A percentile compares a stretch with the other conserved stretches of the same genome.
phyloP scores from a whole-genome alignment of 192 early-diverging fungal species.

The Coemansia sp. region DNA sequence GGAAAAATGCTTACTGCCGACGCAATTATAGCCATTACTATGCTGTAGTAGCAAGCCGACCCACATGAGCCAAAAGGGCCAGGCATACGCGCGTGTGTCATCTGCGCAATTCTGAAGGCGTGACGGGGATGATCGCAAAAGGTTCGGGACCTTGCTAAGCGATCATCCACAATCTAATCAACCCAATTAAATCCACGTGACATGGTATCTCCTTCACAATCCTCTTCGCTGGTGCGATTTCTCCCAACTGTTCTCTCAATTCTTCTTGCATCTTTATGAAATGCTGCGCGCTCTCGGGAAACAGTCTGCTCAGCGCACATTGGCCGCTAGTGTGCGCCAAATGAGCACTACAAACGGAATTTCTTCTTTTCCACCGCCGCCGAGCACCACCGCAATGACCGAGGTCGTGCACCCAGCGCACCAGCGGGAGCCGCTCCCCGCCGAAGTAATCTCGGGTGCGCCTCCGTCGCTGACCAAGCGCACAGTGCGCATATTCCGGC shows the following conservation, averaged over 20 bases:
- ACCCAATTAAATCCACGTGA: neutral
- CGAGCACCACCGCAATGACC: constrained; percentile 2
- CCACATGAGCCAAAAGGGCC: too few species aligned
- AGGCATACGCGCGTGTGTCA: too few species aligned
- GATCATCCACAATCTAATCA: neutral
- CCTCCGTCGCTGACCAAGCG: constrained; percentile 60
- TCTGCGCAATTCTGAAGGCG: too few species aligned
- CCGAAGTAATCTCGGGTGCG: constrained; percentile 50
- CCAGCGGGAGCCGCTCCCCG: constrained; percentile 39
- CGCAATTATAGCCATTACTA: too few species aligned
- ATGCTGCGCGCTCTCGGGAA: constrained; percentile 1
- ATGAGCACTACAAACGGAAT: neutral
- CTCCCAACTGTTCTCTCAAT: too few species aligned
- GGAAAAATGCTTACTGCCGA: too few species aligned
- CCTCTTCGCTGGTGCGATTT: too few species aligned
- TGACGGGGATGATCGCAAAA: too few species aligned
- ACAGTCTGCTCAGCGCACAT: neutral
- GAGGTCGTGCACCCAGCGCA: constrained; percentile 44
- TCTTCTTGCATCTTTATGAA: neutral
- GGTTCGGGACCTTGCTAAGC: too few species aligned
- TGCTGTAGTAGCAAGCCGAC: too few species aligned
- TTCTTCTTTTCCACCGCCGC: neutral
- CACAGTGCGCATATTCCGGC: constrained; percentile 81
- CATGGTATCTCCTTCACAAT: constrained; percentile 1
- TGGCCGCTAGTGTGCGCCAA: neutral